Conservation (phyloP, 1,284 basidiomycete genomes). For the Ustilago hordei region DNA sequence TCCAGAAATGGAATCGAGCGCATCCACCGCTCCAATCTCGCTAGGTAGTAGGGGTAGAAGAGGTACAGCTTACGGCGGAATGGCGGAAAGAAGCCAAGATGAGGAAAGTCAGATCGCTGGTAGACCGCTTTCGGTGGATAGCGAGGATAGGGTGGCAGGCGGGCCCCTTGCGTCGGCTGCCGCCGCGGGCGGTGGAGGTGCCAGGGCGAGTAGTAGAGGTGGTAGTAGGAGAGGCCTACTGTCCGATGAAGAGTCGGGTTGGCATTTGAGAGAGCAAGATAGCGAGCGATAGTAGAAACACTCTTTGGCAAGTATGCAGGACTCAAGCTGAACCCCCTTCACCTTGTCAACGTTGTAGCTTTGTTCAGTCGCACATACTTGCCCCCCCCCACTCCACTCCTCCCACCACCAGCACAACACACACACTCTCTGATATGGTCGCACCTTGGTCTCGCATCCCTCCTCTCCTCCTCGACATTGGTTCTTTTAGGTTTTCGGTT, state of each 20-base stretch:
- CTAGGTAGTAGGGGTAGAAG: constrained; percentile 55
- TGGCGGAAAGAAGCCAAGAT: constrained; percentile 32
- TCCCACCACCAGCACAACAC: neutral
- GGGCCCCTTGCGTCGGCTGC: constrained; percentile 44
- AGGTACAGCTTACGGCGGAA: constrained; percentile 52
- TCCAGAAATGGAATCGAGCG: constrained; percentile 46
- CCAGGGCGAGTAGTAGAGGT: constrained; percentile 10
- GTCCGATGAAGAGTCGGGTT: constrained; percentile 51
- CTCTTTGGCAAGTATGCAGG: neutral
- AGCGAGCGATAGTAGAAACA: constrained; percentile 22
- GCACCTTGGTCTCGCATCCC: neutral
- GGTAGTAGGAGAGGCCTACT: constrained; percentile 21
- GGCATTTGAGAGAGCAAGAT: constrained; percentile 50
- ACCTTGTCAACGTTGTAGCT: neutral
- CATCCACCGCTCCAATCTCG: constrained; percentile 40
- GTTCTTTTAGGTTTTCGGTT: neutral
- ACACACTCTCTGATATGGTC: no score
- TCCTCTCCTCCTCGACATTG: neutral
- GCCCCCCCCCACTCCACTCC: neutral
- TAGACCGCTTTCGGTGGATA: constrained; percentile 15
- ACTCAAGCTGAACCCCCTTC: constrained; percentile 27
- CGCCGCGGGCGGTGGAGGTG: constrained; percentile 27
- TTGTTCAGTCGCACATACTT: constrained; percentile 35
- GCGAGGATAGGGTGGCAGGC: constrained; percentile 12
- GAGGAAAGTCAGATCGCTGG: constrained; percentile 42